These are phyloP conservation scores for Mortierella polycephala DNA, from an alignment of 371 early-diverging fungal genomes.

Conservation along the genomic window DNA sequence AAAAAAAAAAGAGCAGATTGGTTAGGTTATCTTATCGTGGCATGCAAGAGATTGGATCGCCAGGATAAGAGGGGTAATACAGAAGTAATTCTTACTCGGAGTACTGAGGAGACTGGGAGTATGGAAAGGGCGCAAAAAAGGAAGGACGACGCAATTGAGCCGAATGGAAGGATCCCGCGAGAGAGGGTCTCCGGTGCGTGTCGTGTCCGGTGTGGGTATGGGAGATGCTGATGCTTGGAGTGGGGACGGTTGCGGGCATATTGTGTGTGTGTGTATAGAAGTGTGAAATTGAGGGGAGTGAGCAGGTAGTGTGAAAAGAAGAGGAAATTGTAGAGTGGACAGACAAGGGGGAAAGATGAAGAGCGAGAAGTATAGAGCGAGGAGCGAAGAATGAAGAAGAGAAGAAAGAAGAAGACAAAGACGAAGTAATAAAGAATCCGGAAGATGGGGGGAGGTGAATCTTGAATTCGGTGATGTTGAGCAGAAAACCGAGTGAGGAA, in stretches of 20 bases:
- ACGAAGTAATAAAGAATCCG: not conserved
- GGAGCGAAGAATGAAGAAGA: not conserved
- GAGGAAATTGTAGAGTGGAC: not conserved
- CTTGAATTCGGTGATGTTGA: too few relatives aligned
- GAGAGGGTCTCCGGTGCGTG: constrained; percentile 24
- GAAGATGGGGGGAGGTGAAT: too few relatives aligned
- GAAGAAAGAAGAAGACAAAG: not conserved
- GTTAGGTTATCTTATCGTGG: not conserved
- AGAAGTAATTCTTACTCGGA: constrained; percentile 35
- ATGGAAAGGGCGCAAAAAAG: constrained; percentile 46
- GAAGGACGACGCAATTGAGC: constrained; percentile 45
- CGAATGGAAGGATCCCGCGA: constrained; percentile 39
- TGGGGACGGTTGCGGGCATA: constrained; percentile 37
- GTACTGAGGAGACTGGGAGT: constrained; percentile 39
- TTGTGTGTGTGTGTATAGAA: constrained; percentile 6
- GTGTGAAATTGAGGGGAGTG: not conserved
- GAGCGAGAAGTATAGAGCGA: not conserved
- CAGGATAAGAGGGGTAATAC: too few relatives aligned
- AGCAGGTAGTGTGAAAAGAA: constrained; percentile 1
- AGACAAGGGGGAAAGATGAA: not conserved
- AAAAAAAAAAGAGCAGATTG: not conserved
- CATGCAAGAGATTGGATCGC: not conserved
- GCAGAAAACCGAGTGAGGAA: too few relatives aligned
- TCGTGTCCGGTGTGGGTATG: constrained; percentile 7
- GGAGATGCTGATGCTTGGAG: constrained; percentile 44